Evolutionary conservation across 257 asterid species (phyloP).

Genomic region (Penstemon barbatus): DNA sequence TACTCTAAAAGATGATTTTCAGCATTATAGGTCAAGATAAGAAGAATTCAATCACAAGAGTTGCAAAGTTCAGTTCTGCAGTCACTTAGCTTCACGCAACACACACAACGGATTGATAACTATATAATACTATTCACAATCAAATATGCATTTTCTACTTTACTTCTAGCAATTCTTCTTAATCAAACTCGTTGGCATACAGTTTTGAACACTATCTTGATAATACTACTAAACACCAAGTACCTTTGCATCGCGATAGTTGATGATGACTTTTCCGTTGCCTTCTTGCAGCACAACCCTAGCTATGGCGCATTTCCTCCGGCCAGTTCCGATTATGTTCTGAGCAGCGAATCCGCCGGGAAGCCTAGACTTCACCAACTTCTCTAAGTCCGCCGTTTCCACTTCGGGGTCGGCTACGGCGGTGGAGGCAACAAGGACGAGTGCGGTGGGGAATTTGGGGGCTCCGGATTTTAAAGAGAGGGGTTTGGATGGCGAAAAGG

Average conservation of each 20-base stretch:
- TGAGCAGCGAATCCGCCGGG: constrained; percentile 98
- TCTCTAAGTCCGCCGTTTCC: constrained; percentile 59
- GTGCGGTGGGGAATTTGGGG: constrained; percentile 35
- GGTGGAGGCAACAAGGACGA: constrained; percentile 36
- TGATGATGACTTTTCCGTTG: constrained; percentile 73
- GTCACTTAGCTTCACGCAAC: no score
- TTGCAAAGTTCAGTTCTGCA: no score
- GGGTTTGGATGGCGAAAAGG: constrained; percentile 41
- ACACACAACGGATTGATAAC: no score
- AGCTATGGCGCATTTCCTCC: constrained; percentile 88
- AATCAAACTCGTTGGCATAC: no score
- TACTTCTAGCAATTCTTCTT: no score
- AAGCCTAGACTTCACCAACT: constrained; percentile 77
- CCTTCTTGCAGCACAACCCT: constrained; percentile 98
- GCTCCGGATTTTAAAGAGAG: neutral
- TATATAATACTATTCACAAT: no score
- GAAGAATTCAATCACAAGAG: no score
- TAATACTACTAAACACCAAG: no score
- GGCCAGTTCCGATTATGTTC: constrained; percentile 78
- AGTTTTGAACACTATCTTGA: no score
- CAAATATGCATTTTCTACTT: no score
- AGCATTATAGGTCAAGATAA: no score
- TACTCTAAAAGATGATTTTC: no score
- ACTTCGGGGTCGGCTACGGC: constrained; percentile 42
- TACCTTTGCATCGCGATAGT: constrained; percentile 92